Base-by-base conservation (phyloP, 768 basidiomycete species). In the Suillus occidentalis region DNA sequence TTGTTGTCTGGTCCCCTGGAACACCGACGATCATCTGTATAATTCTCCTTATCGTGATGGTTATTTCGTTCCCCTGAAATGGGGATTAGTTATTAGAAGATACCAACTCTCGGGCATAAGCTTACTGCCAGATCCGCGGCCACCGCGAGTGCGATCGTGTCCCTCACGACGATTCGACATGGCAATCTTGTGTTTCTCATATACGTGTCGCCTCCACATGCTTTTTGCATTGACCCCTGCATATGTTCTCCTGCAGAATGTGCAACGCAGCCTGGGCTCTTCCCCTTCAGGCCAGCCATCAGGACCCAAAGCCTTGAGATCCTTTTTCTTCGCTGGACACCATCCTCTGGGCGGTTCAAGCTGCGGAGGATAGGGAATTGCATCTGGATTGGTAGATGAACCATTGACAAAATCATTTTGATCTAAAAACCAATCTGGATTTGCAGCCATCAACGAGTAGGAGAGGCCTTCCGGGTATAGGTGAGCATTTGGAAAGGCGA, bases 171-270 rank as follows among this genome's bases (percentile, higher is more conserved):
- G 83, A 70, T 94, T 94, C 43, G 91, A 84, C 92, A 94, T 94
- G 45, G 92, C 90, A 71, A 94, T 91, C 76, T 92, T 93, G 75
- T 94, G 92, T 72, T 94, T 93, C 77, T 94, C 92, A 67, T 89
- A 92, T 37, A 94, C 92, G 74, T 94, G 92, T 56, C 92, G 83
- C 65, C 92, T 80, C 92, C 92, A 94, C 92, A 94, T 94, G 72
- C 91, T 93, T 77, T 94, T 93, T 7, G 92, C 92, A 72, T 94
- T 94, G 39, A 92, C 90, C 13, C 92, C 92, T 4, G 91, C 89
- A 70, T 94, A 94, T 6, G 88, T 89, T 68, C 92, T 84, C 68
- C 92, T 80, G 70, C 92, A 94, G 71, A 94, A 93, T 1, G 92
- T 94, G 76, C 92, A 94, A 57, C 92, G 83, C 31, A 94, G 81